Percentiles rank a stretch among this genome's conserved stretches.
Evolutionary conservation across 2,329 filamentous ascomycete genomes (phyloP).

Genomic region (Hypoxylon sp.): DNA sequence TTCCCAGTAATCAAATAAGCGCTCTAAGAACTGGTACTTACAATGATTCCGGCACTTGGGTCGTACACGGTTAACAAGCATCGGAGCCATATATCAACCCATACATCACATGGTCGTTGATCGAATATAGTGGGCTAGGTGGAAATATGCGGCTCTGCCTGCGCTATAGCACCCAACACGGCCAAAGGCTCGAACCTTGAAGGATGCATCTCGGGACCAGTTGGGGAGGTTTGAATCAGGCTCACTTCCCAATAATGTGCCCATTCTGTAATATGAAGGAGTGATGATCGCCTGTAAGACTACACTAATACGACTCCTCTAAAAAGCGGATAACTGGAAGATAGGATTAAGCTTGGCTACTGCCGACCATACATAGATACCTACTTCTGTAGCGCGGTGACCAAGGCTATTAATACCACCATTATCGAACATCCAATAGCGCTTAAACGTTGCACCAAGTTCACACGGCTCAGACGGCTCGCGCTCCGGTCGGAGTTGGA

Average conservation of each 20-base stretch:
- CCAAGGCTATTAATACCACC: background rate
- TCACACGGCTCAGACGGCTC: background rate
- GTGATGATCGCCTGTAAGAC: background rate
- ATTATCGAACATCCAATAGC: slow-evolving; percentile 8
- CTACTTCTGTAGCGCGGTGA: background rate
- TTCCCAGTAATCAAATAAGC: slow-evolving; percentile 28
- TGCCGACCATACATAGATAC: background rate
- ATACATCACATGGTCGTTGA: slow-evolving; percentile 4
- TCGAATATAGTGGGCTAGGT: background rate
- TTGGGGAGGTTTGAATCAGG: background rate
- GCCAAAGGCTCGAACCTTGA: background rate
- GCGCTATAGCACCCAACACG: background rate
- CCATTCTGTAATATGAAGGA: background rate
- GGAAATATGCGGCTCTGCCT: background rate
- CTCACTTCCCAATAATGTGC: background rate
- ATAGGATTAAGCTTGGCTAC: slow-evolving; percentile 2
- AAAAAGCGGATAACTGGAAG: background rate
- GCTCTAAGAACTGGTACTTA: background rate
- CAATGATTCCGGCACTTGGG: background rate
- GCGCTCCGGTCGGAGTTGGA: slow-evolving; percentile 6
- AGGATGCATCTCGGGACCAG: background rate
- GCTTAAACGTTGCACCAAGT: slow-evolving; percentile 5
- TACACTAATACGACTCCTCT: background rate
- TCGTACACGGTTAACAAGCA: slow-evolving; percentile 11
- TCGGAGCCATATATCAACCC: background rate